A percentile compares a stretch with the other conserved stretches of the same genome.
phyloP scores from a whole-genome alignment of 2,329 filamentous ascomycete genomes.

The Dactylellina cionopaga region DNA sequence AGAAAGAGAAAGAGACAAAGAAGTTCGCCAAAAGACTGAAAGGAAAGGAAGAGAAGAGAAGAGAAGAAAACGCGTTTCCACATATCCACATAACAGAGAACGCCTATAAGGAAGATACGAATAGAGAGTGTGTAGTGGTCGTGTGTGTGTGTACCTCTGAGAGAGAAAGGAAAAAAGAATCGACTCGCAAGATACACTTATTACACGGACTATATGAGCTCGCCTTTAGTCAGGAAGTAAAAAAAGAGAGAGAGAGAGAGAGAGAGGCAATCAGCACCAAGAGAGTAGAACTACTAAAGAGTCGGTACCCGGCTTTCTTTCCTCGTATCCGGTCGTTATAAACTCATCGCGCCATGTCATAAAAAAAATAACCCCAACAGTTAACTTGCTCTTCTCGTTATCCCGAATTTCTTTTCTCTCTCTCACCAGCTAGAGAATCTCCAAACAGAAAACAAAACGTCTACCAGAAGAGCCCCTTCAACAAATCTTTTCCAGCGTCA shows the following conservation, averaged over 20 bases:
- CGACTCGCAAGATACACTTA: conserved; percentile 49
- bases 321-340: conserved; percentile 10
- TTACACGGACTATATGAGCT: conserved; percentile 48
- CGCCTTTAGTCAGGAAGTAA: conserved; percentile 22
- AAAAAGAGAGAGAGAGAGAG: conserved; percentile 18
- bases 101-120: conserved; percentile 22
- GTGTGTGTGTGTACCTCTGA: too few relatives aligned
- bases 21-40: neutral
- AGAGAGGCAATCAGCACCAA: conserved; percentile 21
- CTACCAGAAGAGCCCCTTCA: neutral
- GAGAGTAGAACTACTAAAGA: conserved; percentile 3
- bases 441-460: conserved; percentile 10
- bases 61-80: neutral
- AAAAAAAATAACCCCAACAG: conserved; percentile 7
- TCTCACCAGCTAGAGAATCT: neutral
- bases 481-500: neutral
- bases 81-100: conserved; percentile 8
- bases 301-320: conserved; percentile 10
- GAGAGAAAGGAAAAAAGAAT: conserved; percentile 23
- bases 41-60: conserved; percentile 12
- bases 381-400: neutral
- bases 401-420: neutral
- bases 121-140: conserved; percentile 21
- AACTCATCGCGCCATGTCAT: conserved; percentile 33
- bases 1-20: too few relatives aligned